Evolutionary conservation across 208 protist genomes (phyloP), one percentile per base, ranked within the genome.

Genomic region (Acanthamoeba sp.): DNA sequence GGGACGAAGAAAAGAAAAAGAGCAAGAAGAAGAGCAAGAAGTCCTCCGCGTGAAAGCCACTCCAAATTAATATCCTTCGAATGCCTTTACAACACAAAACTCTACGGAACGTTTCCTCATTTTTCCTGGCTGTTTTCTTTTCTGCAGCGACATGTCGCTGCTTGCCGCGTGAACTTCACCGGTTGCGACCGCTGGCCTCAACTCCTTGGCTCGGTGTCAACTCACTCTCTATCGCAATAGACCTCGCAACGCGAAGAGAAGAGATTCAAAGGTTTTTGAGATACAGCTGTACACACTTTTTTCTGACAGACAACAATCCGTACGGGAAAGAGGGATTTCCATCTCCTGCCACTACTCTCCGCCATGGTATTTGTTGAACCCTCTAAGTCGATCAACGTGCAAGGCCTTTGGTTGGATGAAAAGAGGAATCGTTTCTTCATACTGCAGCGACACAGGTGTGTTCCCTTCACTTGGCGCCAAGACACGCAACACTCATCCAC

Each of bases 341-440:
- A n/a, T 29, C 52, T 20, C 29, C 32, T 36, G 24, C 20, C 59
- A 24, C 59, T 66, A n/a, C 62, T 71, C 32, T 76, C 22, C 55
- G 12, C 27, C 48, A 87, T 87, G 78, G 78, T 87, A 12, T 87
- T 87, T 62, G 78, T 87, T 29, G 78, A 87, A 24, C 78, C 78
- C 48, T 87, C 78, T 18, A 62, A 59, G 48, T 87, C 78, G 4
- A 32, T 87, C 78, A 87, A 62, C 78, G 48, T 59, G 24, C 78
- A 87, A 22, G 48, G 78, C 78, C 78, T 87, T 4, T 87, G 78
- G 78, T 45, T 87, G 10, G 78, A 87, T 20, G 45, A 62, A 36
- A 87, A 87, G 48, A 36, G 45, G 12, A 87, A 87, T n/a, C 40
- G 29, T 27, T 40, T 42, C 45, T 87, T 87, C 78, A 29, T 87